Base-by-base conservation (phyloP, 1,139 yeast species). In the Pichia inconspicua region DNA sequence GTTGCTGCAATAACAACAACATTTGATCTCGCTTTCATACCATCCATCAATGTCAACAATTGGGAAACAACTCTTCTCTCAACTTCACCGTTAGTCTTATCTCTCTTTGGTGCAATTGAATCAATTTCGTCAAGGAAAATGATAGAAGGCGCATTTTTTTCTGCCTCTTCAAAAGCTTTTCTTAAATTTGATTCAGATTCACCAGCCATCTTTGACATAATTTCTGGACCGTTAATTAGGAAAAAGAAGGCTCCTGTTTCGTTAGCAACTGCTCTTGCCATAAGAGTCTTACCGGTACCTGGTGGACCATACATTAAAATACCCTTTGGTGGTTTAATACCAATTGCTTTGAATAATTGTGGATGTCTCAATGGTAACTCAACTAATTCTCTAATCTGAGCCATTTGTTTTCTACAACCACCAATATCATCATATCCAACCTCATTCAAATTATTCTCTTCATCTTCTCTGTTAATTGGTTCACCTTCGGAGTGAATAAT, bases 121-220 rank as follows among this genome's bases (percentile, higher is more conserved):
- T 92, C 99, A 59, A 92, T 94, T 73, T 92, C 99, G 72, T 92
- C 99, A 63, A 92, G 92, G 72, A 92, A 94, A 58, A 92, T 92
- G 63, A 92, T 92, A 10, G 98, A 81, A 30, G 98, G 98, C 17
- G 97, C 92, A 68, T 94, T 89, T 75, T 92, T 92, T 72, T 92
- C 98, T 46, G 99, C 98, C 72, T 92, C 98, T 70, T 92, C 99
- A 62, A 92, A 92, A 5, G 98, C 98, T 72, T 90, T 90, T 74
- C 99, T 83, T 68, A 92, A 76, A 64, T 92, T 92, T 41, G 96
- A 86, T 73, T 92, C 99, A 25, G 97, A 88, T 71, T 92, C 99
- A 74, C 99, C 99, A 43, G 99, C 98, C 99, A 92, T 92, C 73
- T 92, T 92, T 49, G 97, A 89, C 98, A 92, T 92, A 65, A 92